Base-by-base conservation (phyloP, 2,329 filamentous ascomycete species). In the Bretziella fagacearum region DNA sequence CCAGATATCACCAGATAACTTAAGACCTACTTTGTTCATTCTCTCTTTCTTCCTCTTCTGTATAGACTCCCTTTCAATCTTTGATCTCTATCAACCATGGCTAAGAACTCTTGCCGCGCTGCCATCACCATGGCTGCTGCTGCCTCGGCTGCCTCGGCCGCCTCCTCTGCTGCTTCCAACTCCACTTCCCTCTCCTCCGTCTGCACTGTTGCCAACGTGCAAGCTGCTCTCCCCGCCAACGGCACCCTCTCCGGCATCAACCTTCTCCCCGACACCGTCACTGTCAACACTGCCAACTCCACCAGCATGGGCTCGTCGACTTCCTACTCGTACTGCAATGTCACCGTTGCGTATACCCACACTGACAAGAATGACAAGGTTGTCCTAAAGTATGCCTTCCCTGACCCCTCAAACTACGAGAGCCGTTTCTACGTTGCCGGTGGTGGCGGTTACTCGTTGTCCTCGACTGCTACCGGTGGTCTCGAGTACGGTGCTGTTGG, bases 251-350 rank as follows among this genome's bases (percentile, higher is more conserved):
- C 37, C 30, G 30, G 44, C 20, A 39, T 27, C 20, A 32, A 46
- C 18, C 29, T 46, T 11, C 30, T 46, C n/a, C 30, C 44, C 6
- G 17, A 36, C 20, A 46, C 44, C 18, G 44, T 46, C 10, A 39
- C 44, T 17, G 44, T 18, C 18, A 26, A 23, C 30, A 37, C 32
- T 15, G 44, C 26, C 32, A 39, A 27, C 44, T 29, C 41, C 41
- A 26, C 13, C 41, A 20, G 15, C n/a, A 3, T 8, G 2, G 15
- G 10, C 7, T 37, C n/a, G 22, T 23, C 17, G 2, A 30, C 37
- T 36, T n/a, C 17, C n/a, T 50, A 26, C 44, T 23, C 46, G 37
- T 56, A 13, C 15, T 56, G 54, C 44, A 53, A 55, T 30, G 51
- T 53, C 3, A 54, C 52, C 15, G 45, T 55, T 2, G 33, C 44